phyloP scores from a whole-genome alignment of 2,329 filamentous ascomycete genomes.

The Cladosporium cucumerinum region DNA sequence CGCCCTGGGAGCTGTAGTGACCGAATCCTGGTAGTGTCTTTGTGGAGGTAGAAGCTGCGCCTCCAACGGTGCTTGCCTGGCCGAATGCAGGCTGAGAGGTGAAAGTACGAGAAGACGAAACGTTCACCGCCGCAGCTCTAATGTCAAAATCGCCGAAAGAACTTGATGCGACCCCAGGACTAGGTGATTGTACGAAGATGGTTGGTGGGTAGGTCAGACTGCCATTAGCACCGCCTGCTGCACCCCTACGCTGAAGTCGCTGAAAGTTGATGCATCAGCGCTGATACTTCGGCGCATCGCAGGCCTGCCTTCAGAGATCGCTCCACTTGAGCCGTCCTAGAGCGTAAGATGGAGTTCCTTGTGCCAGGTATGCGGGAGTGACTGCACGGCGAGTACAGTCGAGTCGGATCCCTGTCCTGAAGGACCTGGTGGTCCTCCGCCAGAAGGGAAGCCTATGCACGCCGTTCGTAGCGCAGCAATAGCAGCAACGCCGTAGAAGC shows the following conservation, averaged over 20 bases:
- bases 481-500: slow-evolving; percentile 75
- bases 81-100: background rate
- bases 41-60: background rate
- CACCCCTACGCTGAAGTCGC: background rate
- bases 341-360: slow-evolving; percentile 22
- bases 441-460: slow-evolving; percentile 14
- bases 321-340: slow-evolving; percentile 12
- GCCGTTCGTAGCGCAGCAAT: slow-evolving; percentile 60
- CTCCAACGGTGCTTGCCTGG: background rate
- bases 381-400: slow-evolving; percentile 19
- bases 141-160: background rate
- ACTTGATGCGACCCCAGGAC: background rate
- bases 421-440: slow-evolving; percentile 10
- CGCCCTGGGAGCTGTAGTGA: background rate
- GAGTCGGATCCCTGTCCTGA: slow-evolving; percentile 10
- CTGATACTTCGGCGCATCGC: background rate
- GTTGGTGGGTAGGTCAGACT: background rate
- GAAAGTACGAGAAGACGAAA: background rate
- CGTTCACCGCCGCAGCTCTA: background rate
- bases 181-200: background rate
- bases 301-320: background rate
- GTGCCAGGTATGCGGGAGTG: slow-evolving; percentile 17
- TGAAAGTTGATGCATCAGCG: background rate
- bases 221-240: background rate
- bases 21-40: background rate